Evolutionary conservation across 345 rosid genomes (phyloP), one percentile per base, ranked within the genome.

Genomic region (Heritiera fomes): DNA sequence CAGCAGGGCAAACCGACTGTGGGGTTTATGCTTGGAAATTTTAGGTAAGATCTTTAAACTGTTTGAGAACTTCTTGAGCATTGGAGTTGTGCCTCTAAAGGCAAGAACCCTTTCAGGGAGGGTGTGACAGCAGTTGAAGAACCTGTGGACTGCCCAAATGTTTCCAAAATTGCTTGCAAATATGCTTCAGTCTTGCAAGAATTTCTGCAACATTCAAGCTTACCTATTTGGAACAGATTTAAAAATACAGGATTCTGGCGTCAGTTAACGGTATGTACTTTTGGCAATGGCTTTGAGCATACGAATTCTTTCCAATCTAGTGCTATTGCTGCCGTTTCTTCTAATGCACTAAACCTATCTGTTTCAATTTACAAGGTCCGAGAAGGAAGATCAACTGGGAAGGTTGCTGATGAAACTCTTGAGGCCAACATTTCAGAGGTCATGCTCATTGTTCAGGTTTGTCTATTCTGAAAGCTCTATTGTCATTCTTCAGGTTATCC

Each of bases 61-160:
- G 23, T 56, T 38, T 41, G 49, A 7, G 30, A 77, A 75, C 73
- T 78, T 60, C 56, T 53, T n/a, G 75, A 55, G 76, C 77, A 17
- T 81, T 70, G 66, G 79, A 23, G 52, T 40, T 62, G 30, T 50
- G 34, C 50, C 67, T 69, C 79, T 83, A 83, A 78, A 79, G 17
- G 61, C 5, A 60, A 72, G 64, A 43, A 71, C 55, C 65, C 76
- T 80, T 85, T 43, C 86, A 94, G 99, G 83, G 97, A 90, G 81
- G 97, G 99, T 50, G 97, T 96, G 73, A 96, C 99, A 67, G 99
- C 98, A 82, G 97, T 96, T 2, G 97, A 89, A 87, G 97, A 90
- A 81, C 97, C 99, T 73, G 78, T 81, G 76, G 87, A 90, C 85
- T 96, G 99, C 83, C 98, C 97, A 75, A 96, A 96, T 84, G 94